Conservation (phyloP, 1,284 basidiomycete species). For the Rhodotorula sp. region DNA sequence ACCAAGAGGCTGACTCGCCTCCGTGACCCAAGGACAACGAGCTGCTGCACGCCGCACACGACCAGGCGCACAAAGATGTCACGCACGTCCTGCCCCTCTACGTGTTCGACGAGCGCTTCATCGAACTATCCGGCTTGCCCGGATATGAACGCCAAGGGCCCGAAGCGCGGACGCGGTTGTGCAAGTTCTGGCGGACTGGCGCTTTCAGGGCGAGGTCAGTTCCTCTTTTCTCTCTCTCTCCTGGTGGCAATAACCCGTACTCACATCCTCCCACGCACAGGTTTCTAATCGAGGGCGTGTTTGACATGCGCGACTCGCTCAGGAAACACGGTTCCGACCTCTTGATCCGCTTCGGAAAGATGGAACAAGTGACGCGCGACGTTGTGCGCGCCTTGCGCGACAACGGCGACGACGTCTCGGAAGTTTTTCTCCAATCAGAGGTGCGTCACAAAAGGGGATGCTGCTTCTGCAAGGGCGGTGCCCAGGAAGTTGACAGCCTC, state of each 20-base stretch:
- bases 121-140: slow-evolving; percentile 56
- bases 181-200: slow-evolving; percentile 56
- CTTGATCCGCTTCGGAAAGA: slow-evolving; percentile 55
- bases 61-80: slow-evolving; percentile 41
- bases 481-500: neutral
- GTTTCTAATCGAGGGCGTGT: slow-evolving; percentile 56
- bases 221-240: neutral
- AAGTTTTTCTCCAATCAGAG: slow-evolving; percentile 54
- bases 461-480: too few species aligned
- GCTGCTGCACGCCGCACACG: slow-evolving; percentile 52
- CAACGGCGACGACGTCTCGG: slow-evolving; percentile 51
- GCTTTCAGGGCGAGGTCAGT: slow-evolving; percentile 48
- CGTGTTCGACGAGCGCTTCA: slow-evolving; percentile 56
- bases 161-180: slow-evolving; percentile 50
- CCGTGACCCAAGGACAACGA: slow-evolving; percentile 53
- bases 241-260: too few species aligned
- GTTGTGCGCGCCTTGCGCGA: slow-evolving; percentile 50
- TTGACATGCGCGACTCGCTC: slow-evolving; percentile 53
- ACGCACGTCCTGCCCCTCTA: slow-evolving; percentile 57
- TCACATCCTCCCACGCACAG: too few species aligned
- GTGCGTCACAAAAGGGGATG: slow-evolving; percentile 23
- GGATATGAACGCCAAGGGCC: slow-evolving; percentile 48
- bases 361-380: slow-evolving; percentile 51
- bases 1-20: neutral
- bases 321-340: slow-evolving; percentile 53